Conservation (phyloP, 495 filamentous ascomycete genomes). For the Neurospora sublineolata region DNA sequence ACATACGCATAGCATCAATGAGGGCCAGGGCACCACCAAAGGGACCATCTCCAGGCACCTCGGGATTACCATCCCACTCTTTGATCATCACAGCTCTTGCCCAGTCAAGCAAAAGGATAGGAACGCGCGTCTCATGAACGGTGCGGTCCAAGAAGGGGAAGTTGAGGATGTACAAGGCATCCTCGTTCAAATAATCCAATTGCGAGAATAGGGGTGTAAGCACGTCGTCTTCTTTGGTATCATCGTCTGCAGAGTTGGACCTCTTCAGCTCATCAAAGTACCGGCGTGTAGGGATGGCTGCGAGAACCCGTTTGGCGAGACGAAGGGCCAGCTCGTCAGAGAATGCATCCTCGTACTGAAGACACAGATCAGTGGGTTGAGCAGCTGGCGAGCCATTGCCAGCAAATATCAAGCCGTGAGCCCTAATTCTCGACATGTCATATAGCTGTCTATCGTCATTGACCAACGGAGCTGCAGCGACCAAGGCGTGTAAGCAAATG, state of each 20-base stretch:
- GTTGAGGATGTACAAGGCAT: conserved; percentile 26
- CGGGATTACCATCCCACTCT: conserved; percentile 66
- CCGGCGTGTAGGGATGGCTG: conserved; percentile 37
- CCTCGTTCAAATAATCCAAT: conserved; percentile 33
- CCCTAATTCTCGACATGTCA: conserved; percentile 42
- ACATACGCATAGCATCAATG: conserved; percentile 61
- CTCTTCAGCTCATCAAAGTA: conserved; percentile 35
- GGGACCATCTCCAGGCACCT: conserved; percentile 51
- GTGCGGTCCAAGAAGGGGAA: conserved; percentile 36
- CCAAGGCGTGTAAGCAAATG: conserved; percentile 42
- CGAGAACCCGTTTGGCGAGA: conserved; percentile 37
- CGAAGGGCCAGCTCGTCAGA: conserved; percentile 39
- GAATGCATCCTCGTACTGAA: conserved; percentile 46
- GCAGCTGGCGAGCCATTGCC: conserved; percentile 23
- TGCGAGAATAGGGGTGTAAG: conserved; percentile 36
- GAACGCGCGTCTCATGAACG: conserved; percentile 41
- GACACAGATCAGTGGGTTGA: conserved; percentile 33
- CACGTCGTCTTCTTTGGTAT: conserved; percentile 27
- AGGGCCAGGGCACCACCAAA: conserved; percentile 65
- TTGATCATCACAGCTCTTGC: conserved; percentile 61
- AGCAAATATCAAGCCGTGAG: conserved; percentile 31
- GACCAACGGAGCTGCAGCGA: conserved; percentile 41
- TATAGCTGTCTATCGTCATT: conserved; percentile 28
- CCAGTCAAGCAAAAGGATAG: conserved; percentile 60
- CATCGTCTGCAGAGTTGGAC: conserved; percentile 13